Evolutionary conservation across 2,329 filamentous ascomycete genomes (phyloP).

Genomic region (Pseudovirgaria hyperparasitica): DNA sequence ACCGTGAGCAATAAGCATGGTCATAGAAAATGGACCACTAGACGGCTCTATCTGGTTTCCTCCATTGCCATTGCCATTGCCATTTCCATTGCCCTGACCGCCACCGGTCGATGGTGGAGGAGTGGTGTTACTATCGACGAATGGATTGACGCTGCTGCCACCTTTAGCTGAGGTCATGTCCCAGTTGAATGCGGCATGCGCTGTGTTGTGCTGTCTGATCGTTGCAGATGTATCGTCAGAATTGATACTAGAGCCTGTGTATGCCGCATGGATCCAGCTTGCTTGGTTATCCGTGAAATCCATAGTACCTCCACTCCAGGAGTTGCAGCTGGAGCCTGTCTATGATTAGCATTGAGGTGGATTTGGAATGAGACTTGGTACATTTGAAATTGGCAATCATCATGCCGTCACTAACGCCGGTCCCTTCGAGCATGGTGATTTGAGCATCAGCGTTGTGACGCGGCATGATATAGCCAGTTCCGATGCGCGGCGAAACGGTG

Average conservation of each 20-base stretch:
- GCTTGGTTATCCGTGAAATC: constrained; percentile 31
- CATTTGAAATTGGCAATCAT: constrained; percentile 47
- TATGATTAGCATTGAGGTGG: constrained; percentile 6
- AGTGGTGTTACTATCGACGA: constrained; percentile 16
- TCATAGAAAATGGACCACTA: neutral
- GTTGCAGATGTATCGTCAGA: constrained; percentile 30
- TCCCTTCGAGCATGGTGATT: constrained; percentile 39
- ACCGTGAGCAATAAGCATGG: constrained; percentile 30
- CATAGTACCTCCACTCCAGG: constrained; percentile 40
- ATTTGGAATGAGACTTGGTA: constrained; percentile 11
- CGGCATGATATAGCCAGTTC: constrained; percentile 32
- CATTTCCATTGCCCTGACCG: constrained; percentile 4
- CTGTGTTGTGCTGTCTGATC: constrained; percentile 33
- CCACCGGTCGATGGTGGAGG: constrained; percentile 1
- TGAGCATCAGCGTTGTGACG: constrained; percentile 27
- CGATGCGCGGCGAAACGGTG: constrained; percentile 41
- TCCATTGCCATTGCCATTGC: constrained; percentile 1
- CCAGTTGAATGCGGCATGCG: constrained; percentile 28
- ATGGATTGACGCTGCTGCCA: constrained; percentile 33
- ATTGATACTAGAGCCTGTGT: constrained; percentile 33
- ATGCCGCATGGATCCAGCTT: constrained; percentile 39
- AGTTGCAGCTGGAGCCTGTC: constrained; percentile 37
- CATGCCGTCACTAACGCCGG: constrained; percentile 36
- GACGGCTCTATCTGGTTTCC: constrained; percentile 2
- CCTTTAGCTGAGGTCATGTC: constrained; percentile 38